These are phyloP conservation scores for Scytalidium lignicola DNA, from an alignment of 2,329 filamentous ascomycete species.

Conservation along the genomic window DNA sequence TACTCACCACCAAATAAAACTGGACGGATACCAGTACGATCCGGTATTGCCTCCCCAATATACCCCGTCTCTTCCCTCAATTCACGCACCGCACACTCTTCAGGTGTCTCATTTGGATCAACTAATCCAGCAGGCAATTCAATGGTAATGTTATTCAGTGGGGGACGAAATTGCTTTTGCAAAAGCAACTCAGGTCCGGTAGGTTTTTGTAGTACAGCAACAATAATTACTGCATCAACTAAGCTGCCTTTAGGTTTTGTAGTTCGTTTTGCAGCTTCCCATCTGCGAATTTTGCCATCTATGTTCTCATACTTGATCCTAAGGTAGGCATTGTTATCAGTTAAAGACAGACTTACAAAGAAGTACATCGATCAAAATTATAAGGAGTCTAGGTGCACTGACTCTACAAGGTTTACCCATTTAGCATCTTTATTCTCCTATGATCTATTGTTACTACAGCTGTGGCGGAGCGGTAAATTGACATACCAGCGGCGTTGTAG, in stretches of 20 bases:
- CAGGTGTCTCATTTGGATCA: neutral
- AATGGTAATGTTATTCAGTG: neutral
- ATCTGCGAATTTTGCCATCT: neutral
- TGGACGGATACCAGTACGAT: neutral
- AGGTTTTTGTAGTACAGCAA: neutral
- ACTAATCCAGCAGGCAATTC: neutral
- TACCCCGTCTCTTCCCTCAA: neutral
- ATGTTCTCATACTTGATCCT: neutral
- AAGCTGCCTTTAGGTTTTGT: neutral
- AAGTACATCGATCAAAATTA: no score
- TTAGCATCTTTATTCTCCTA: neutral
- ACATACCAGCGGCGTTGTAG: neutral
- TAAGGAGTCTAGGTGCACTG: neutral
- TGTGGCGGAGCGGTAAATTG: neutral
- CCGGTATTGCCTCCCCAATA: neutral
- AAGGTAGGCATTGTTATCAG: neutral
- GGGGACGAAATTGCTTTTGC: neutral
- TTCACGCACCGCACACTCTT: neutral
- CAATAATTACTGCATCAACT: neutral
- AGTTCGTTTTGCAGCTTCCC: slow-evolving; percentile 4
- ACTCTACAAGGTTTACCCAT: neutral
- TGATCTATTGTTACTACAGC: neutral
- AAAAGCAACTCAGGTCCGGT: neutral
- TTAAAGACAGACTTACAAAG: no score
- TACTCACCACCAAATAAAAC: neutral